These are phyloP conservation scores for Metarhizium sp. DNA, from an alignment of 2,329 filamentous ascomycete genomes.

Conservation along the genomic window DNA sequence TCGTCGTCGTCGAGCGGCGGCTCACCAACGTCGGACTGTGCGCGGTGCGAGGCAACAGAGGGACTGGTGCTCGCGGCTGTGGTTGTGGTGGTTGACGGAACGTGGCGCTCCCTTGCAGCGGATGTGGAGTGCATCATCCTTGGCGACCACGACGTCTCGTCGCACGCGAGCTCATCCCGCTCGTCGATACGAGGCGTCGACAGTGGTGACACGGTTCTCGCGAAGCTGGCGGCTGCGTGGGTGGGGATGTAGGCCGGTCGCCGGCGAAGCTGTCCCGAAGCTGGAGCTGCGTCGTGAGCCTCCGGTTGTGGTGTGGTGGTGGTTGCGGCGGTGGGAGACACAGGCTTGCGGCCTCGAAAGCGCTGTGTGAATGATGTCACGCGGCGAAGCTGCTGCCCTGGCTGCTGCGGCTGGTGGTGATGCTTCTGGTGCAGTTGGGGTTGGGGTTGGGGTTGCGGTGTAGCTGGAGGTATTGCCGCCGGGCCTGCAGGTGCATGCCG, in stretches of 20 bases:
- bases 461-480: not conserved
- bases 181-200: slow-evolving; percentile 12
- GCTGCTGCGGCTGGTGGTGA: too few relatives aligned
- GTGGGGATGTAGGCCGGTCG: slow-evolving; percentile 15
- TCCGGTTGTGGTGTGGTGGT: not conserved
- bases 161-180: not conserved
- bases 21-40: too few relatives aligned
- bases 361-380: slow-evolving; percentile 4
- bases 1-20: slow-evolving; percentile 6
- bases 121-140: not conserved
- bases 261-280: not conserved
- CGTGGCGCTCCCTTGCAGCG: not conserved
- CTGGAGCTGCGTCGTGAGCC: not conserved
- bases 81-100: not conserved
- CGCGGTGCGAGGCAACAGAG: too few relatives aligned
- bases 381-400: slow-evolving; percentile 1
- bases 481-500: not conserved
- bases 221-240: slow-evolving; percentile 21
- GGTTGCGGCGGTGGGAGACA: not conserved
- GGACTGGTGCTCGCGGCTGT: not conserved
- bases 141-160: not conserved
- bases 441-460: not conserved
- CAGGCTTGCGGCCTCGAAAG: slow-evolving; percentile 1
- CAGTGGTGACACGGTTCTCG: slow-evolving; percentile 9
- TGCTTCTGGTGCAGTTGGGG: not conserved